Evolutionary conservation across 164 flowering plant genomes (phyloP).

Genomic region (Annona cherimola): DNA sequence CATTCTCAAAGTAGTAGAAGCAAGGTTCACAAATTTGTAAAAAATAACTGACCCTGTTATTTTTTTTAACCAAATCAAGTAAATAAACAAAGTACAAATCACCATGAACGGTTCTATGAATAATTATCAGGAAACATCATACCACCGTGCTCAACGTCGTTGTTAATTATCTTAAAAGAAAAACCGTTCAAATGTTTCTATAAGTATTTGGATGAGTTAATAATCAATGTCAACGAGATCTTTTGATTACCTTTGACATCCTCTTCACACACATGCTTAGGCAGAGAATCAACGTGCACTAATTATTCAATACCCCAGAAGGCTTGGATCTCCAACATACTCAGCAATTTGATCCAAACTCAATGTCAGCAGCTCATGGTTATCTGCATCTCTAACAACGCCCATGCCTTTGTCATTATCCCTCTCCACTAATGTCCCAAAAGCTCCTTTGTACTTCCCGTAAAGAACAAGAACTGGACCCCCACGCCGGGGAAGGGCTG

Average conservation of each 20-base stretch:
- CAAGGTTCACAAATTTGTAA: no score
- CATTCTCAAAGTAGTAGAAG: no score
- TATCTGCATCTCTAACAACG: constrained; percentile 72
- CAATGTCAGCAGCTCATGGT: constrained; percentile 54
- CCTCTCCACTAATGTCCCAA: constrained; percentile 59
- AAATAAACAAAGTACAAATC: no score
- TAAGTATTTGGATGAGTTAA: background rate
- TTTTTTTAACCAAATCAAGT: no score
- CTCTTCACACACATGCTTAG: background rate
- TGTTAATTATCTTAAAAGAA: background rate
- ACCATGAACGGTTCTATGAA: no score
- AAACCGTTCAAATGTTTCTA: background rate
- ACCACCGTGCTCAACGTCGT: background rate
- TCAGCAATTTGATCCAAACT: constrained; percentile 80
- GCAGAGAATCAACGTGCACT: background rate
- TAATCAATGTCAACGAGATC: background rate
- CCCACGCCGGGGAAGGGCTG: constrained; percentile 68
- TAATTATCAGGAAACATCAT: no score
- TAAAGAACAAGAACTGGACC: constrained; percentile 66
- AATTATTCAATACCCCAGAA: constrained; percentile 55
- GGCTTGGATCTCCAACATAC: constrained; percentile 72
- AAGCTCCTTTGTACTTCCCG: constrained; percentile 73
- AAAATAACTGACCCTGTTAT: no score
- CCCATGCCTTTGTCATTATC: constrained; percentile 65
- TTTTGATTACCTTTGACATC: background rate